Conservation (phyloP, 2,329 filamentous ascomycete species). For the Botryotinia convoluta region DNA sequence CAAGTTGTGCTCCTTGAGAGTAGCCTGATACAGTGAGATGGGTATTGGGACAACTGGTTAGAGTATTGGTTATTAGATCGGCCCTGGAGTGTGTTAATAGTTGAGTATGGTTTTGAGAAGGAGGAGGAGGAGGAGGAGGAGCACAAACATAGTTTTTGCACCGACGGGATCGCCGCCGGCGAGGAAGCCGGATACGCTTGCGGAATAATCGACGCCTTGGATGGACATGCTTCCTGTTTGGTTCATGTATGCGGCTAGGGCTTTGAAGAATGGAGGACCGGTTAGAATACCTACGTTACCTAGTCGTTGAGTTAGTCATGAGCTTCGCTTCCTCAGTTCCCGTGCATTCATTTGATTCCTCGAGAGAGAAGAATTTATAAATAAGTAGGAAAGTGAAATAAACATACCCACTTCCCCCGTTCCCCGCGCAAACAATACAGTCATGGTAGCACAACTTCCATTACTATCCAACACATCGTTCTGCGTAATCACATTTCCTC, state of each 20-base stretch:
- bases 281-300: slow-evolving; percentile 35
- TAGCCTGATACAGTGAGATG: slow-evolving; percentile 33
- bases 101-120: not conserved
- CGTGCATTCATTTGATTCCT: not conserved
- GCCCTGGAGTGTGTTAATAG: slow-evolving; percentile 23
- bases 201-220: slow-evolving; percentile 55
- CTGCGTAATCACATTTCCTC: slow-evolving; percentile 14
- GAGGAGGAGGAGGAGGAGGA: not conserved
- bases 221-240: slow-evolving; percentile 44
- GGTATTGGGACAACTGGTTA: slow-evolving; percentile 28
- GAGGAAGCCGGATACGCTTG: slow-evolving; percentile 46
- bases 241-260: slow-evolving; percentile 39
- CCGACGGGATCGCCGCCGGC: slow-evolving; percentile 46
- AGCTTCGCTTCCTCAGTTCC: not conserved
- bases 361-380: not conserved
- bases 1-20: slow-evolving; percentile 34
- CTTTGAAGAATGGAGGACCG: slow-evolving; percentile 33
- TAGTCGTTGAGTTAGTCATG: not conserved
- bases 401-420: slow-evolving; percentile 31
- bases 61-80: slow-evolving; percentile 27
- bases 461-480: slow-evolving; percentile 19
- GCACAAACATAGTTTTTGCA: slow-evolving; percentile 43
- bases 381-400: not conserved
- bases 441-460: slow-evolving; percentile 32
- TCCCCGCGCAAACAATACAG: slow-evolving; percentile 33